Evolutionary conservation across 345 rosid genomes (phyloP), one percentile per base, ranked within the genome.

Genomic region (Eucalyptus microcorys): DNA sequence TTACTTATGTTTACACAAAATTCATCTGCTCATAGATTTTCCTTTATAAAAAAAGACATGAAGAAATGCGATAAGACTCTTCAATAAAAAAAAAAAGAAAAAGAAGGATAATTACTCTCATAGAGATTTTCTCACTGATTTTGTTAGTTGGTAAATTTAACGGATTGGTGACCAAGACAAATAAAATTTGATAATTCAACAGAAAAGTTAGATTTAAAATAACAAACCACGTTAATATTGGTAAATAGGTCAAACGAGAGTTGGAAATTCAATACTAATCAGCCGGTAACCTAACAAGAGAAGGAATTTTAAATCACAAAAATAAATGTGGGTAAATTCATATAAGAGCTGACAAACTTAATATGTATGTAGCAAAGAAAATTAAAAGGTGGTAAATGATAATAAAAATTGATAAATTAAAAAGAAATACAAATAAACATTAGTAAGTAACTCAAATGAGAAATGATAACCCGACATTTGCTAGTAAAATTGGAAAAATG

Each of bases 401-500:
- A 30, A 30, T 3, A 7, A 61, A 0, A 61, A 61, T 61, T 61
- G 71, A 2, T 61, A 61, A 61, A 12, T 61, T 61, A 0, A 16
- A n/a, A 64, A 7, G 10, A n/a, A 64, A 64, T 64, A 8, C 3
- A n/a, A 4, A 64, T 64, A 64, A 61, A 64, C 2, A 0, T 64
- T n/a, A 14, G 19, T n/a, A n/a, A 64, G 37, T n/a, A 64, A 64
- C 76, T n/a, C 76, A 14, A 64, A 64, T n/a, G 6, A 14, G 19
- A 64, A 15, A 34, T n/a, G 21, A 17, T n/a, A n/a, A 64, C 3
- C 21, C 2, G 2, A 64, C 34, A n/a, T 64, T n/a, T 7, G 21
- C 1, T 7, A 32, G 40, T 15, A n/a, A 64, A n/a, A 64, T n/a
- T 0, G 5, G 21, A n/a, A 14, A 64, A 14, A 2, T 64, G 76